phyloP scores from a whole-genome alignment of 352 stramenopile genomes.

The Phytopythium delawarense region DNA sequence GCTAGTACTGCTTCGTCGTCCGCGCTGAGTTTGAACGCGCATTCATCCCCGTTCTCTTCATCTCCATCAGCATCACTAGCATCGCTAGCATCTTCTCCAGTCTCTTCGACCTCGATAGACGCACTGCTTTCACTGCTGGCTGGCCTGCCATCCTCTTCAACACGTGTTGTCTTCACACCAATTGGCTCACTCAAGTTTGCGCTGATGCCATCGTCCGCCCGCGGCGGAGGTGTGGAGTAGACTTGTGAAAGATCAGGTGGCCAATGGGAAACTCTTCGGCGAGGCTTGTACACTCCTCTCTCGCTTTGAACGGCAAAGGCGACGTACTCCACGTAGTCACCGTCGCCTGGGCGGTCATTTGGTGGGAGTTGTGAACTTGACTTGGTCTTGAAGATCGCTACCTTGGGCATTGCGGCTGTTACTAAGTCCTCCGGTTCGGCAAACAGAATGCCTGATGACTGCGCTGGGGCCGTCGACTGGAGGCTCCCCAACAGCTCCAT shows the following conservation, averaged over 20 bases:
- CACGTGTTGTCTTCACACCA: background rate
- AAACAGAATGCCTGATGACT: no score
- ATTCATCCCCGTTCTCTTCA: constrained; percentile 13
- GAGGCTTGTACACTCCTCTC: background rate
- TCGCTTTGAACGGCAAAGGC: constrained; percentile 14
- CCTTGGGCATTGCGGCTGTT: background rate
- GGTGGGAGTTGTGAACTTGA: background rate
- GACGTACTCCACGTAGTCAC: constrained; percentile 34
- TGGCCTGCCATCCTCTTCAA: background rate
- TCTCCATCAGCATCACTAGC: constrained; percentile 40
- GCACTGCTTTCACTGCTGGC: constrained; percentile 9
- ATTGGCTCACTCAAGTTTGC: background rate
- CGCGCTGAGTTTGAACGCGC: background rate
- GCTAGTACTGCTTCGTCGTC: constrained; percentile 6
- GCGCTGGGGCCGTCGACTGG: background rate
- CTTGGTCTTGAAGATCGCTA: background rate
- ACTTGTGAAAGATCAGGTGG: background rate
- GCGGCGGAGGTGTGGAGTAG: no score
- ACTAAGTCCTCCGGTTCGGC: background rate
- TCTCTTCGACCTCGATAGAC: constrained; percentile 13
- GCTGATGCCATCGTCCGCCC: no score
- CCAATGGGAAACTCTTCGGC: background rate
- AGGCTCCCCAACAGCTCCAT: background rate
- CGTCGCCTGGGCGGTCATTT: constrained; percentile 17
- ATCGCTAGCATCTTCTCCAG: constrained; percentile 35